Conservation (phyloP, 2,329 filamentous ascomycete species). For the Colletotrichum acutatum region DNA sequence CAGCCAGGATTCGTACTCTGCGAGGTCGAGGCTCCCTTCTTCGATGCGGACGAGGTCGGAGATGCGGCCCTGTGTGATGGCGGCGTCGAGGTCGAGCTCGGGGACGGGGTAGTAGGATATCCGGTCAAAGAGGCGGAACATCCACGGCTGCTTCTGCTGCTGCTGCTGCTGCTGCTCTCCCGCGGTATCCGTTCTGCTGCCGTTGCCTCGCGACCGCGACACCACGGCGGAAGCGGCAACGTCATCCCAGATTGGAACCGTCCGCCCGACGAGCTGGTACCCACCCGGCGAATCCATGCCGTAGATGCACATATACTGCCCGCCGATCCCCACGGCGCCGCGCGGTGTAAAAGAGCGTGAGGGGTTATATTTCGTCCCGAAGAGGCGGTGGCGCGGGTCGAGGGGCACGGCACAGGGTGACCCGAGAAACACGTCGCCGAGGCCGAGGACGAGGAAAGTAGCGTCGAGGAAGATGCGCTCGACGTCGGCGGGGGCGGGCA, state of each 20-base stretch:
- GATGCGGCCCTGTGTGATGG: conserved; percentile 27
- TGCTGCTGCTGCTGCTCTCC: background rate
- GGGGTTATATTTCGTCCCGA: conserved; percentile 52
- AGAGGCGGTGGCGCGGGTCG: conserved; percentile 47
- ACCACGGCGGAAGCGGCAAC: conserved; percentile 16
- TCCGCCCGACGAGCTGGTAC: conserved; percentile 50
- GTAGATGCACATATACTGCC: conserved; percentile 53
- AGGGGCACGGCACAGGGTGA: conserved; percentile 50
- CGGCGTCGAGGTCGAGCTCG: conserved; percentile 42
- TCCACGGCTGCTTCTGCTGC: conserved; percentile 38
- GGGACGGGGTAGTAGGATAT: conserved; percentile 46
- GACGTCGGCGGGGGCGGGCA: conserved; percentile 40
- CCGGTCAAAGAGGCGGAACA: conserved; percentile 47
- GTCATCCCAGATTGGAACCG: conserved; percentile 47
- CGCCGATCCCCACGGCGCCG: conserved; percentile 48
- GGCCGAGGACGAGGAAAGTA: conserved; percentile 49
- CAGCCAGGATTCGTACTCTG: conserved; percentile 47
- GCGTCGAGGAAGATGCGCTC: conserved; percentile 44
- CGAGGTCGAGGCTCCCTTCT: conserved; percentile 43
- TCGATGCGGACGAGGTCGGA: conserved; percentile 41
- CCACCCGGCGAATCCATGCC: conserved; percentile 50
- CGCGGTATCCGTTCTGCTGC: too few species aligned
- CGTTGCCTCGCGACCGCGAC: background rate
- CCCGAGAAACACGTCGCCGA: conserved; percentile 53
- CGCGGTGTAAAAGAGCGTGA: conserved; percentile 50